Percentiles rank a stretch among this genome's conserved stretches.
phyloP scores from a whole-genome alignment of 208 protist genomes.

The Tritrichomonas musculus region DNA sequence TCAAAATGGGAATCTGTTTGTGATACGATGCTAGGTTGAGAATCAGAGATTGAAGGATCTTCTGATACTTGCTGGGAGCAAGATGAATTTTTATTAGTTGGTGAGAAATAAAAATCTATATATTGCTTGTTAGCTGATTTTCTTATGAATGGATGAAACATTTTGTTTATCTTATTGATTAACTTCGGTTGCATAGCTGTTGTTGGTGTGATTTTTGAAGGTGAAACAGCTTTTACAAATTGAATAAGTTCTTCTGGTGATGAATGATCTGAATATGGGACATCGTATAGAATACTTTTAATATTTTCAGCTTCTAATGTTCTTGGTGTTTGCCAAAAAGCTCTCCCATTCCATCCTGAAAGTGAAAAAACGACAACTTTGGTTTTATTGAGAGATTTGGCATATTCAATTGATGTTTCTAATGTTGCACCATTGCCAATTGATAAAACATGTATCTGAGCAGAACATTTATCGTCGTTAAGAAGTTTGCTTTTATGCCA shows the following conservation, averaged over 20 bases:
- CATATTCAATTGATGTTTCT: background rate
- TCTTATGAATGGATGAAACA: conserved; percentile 4
- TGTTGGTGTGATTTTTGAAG: background rate
- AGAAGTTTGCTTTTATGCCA: background rate
- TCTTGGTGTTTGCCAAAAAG: background rate
- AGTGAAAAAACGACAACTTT: background rate
- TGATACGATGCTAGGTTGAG: too few relatives aligned
- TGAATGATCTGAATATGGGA: conserved; percentile 19
- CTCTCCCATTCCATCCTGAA: background rate
- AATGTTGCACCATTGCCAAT: background rate
- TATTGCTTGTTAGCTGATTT: background rate
- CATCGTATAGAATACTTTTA: background rate
- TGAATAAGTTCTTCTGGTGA: background rate
- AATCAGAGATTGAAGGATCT: too few relatives aligned
- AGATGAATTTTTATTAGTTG: too few relatives aligned
- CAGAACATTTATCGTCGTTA: background rate
- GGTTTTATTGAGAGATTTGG: background rate
- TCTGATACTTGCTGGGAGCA: too few relatives aligned
- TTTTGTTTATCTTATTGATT: background rate
- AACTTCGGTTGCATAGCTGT: background rate
- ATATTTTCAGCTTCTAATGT: too few relatives aligned
- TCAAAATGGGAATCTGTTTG: too few relatives aligned
- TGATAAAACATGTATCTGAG: background rate
- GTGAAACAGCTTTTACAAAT: background rate
- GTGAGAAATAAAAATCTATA: conserved; percentile 11